Base-by-base conservation (phyloP, 495 filamentous ascomycete species). In the Xeromyces bisporus region DNA sequence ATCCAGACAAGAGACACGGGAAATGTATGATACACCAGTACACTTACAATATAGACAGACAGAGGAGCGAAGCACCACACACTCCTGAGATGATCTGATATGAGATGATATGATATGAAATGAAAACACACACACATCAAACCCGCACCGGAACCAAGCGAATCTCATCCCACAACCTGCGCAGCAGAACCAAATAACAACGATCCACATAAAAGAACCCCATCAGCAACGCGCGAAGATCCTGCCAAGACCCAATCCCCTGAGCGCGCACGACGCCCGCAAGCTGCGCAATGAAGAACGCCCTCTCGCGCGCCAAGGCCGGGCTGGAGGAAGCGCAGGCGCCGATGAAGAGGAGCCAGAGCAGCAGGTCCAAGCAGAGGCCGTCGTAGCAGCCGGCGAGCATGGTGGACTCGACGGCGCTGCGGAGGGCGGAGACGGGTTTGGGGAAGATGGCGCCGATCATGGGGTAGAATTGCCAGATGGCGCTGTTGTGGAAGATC, bases 381-480 rank as follows among this genome's bases (percentile, higher is more conserved):
- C 43, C 38, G 15, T 44, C 38, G 40, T 52, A 64, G 16, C 48
- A 39, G 0, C 55, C 57, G 0, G 51, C 28, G 4, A 44, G 37
- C 16, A 64, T 56, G 17, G 55, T 58, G 7, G 38, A 37, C 26
- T 51, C 54, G 6, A 64, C 43, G 3, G 57, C 57, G 6, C 36
- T 21, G 28, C 54, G 54, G n/a, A 64, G 44, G 3, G 46, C 49
- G 7, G 44, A 43, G 27, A 64, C 52, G 2, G 60, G 57, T 29
- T 51, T 49, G 15, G 52, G 50, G 12, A 64, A 53, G 0, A 64
- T 41, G 0, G 53, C 54, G 3, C 42, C 56, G 3, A 60, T 42
- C 29, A 46, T 38, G 1, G 60, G 60, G 37, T 62, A 64, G 37
- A 62, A 64, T 29, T 43, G 51, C 60, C 60, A 64, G 36, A 62